phyloP scores from a whole-genome alignment of 345 rosid genomes.

The Hypericum perforatum region DNA sequence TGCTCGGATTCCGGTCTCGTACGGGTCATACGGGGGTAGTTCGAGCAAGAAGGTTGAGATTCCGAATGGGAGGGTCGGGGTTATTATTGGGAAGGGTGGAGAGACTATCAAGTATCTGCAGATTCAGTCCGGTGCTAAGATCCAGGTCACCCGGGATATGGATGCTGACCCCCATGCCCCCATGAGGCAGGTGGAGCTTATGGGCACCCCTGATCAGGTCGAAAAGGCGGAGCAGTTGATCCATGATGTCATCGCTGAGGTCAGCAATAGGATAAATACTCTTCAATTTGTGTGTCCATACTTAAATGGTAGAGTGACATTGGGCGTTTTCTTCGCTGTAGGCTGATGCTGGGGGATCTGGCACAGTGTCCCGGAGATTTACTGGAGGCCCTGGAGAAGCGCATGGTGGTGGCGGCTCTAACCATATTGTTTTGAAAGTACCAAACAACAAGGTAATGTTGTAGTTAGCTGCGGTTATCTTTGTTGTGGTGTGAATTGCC shows the following conservation, averaged over 20 bases:
- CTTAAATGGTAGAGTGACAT: background rate
- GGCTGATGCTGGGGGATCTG: slow-evolving; percentile 96
- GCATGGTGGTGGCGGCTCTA: slow-evolving; percentile 50
- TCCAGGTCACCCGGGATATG: slow-evolving; percentile 91
- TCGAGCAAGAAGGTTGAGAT: slow-evolving; percentile 80
- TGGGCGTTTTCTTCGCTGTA: slow-evolving; percentile 14
- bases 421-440: slow-evolving; percentile 60
- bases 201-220: slow-evolving; percentile 79
- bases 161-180: slow-evolving; percentile 76
- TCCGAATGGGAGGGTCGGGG: slow-evolving; percentile 93
- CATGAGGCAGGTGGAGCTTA: slow-evolving; percentile 66
- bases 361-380: slow-evolving; percentile 59
- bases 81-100: slow-evolving; percentile 93
- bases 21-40: slow-evolving; percentile 56
- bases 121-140: slow-evolving; percentile 90
- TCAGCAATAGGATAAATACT: slow-evolving; percentile 6
- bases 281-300: background rate
- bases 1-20: slow-evolving; percentile 52
- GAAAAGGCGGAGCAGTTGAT: slow-evolving; percentile 85
- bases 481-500: slow-evolving; percentile 12
- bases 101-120: slow-evolving; percentile 96
- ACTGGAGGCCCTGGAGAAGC: slow-evolving; percentile 21
- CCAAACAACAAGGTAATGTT: slow-evolving; percentile 77
- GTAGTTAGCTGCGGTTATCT: slow-evolving; percentile 4
- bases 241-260: slow-evolving; percentile 85